A percentile compares a stretch with the other conserved stretches of the same genome.
Evolutionary conservation across 2,329 filamentous ascomycete species (phyloP).

Genomic region (Cladosporium sp.): DNA sequence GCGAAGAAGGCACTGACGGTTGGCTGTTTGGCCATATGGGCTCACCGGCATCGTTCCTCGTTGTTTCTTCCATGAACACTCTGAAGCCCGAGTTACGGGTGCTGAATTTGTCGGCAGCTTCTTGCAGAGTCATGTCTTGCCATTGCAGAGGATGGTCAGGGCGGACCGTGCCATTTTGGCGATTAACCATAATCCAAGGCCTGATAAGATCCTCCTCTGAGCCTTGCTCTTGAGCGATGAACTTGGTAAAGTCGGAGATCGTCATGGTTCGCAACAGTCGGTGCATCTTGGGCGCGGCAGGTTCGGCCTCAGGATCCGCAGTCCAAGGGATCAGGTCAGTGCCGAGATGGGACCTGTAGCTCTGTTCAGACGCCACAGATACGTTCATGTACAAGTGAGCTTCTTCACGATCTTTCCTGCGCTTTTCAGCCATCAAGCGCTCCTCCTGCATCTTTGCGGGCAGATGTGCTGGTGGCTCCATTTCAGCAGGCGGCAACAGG

Average conservation of each 20-base stretch:
- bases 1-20: conserved; percentile 51
- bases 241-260: conserved; percentile 70
- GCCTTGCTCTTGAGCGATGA: conserved; percentile 69
- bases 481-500: conserved; percentile 70
- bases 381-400: conserved; percentile 89
- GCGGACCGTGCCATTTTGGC: conserved; percentile 93
- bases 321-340: conserved; percentile 73
- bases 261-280: conserved; percentile 73
- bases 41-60: conserved; percentile 68
- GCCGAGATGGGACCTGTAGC: conserved; percentile 77
- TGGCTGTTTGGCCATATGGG: conserved; percentile 69
- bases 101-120: conserved; percentile 67
- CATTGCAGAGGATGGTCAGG: conserved; percentile 87
- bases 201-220: conserved; percentile 70
- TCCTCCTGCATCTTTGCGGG: conserved; percentile 80
- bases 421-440: conserved; percentile 69
- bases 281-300: conserved; percentile 70
- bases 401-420: conserved; percentile 86
- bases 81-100: conserved; percentile 69
- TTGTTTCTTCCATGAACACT: conserved; percentile 81
- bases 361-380: conserved; percentile 76
- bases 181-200: conserved; percentile 97
- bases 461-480: conserved; percentile 80
- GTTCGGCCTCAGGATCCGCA: conserved; percentile 58
- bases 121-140: conserved; percentile 64